A percentile compares a stretch with the other conserved stretches of the same genome.
These are phyloP conservation scores for Diaporthe batatas DNA, from an alignment of 2,329 filamentous ascomycete species.

Conservation along the genomic window DNA sequence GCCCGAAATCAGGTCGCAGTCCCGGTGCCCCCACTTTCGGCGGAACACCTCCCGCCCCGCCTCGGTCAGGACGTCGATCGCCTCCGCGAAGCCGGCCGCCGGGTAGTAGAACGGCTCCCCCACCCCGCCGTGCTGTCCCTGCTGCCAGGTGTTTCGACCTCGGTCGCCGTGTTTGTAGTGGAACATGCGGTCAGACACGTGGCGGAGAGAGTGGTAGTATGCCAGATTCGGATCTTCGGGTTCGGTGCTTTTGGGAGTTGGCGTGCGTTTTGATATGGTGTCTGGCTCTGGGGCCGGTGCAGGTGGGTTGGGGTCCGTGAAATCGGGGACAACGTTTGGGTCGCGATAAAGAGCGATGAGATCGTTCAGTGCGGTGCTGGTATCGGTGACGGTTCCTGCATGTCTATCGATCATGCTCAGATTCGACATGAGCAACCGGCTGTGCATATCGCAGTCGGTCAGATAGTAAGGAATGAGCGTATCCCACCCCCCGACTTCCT, in stretches of 20 bases:
- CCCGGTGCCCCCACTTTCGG: slow-evolving; percentile 58
- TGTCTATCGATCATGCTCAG: slow-evolving; percentile 56
- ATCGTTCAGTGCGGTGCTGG: slow-evolving; percentile 60
- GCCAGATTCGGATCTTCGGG: slow-evolving; percentile 45
- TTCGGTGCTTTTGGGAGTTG: slow-evolving; percentile 27
- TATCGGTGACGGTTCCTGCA: slow-evolving; percentile 60
- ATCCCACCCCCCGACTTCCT: slow-evolving; percentile 68
- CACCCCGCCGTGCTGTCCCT: slow-evolving; percentile 62
- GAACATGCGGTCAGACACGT: slow-evolving; percentile 54
- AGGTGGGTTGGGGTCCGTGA: slow-evolving; percentile 54
- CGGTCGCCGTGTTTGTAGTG: slow-evolving; percentile 57
- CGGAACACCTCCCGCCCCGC: slow-evolving; percentile 57
- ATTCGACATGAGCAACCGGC: slow-evolving; percentile 60
- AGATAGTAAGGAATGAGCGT: slow-evolving; percentile 70
- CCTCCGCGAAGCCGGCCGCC: slow-evolving; percentile 58
- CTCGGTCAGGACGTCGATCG: slow-evolving; percentile 60
- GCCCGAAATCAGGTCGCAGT: slow-evolving; percentile 49
- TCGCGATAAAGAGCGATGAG: slow-evolving; percentile 61
- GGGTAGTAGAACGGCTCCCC: slow-evolving; percentile 68
- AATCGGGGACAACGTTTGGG: slow-evolving; percentile 52
- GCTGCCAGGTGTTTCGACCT: slow-evolving; percentile 66
- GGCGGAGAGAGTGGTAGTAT: slow-evolving; percentile 48
- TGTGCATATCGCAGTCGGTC: slow-evolving; percentile 69
- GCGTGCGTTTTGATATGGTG: slow-evolving; percentile 41
- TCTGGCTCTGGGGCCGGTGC: slow-evolving; percentile 38